These are phyloP conservation scores for Thyridium curvatum DNA, from an alignment of 2,329 filamentous ascomycete genomes.

Conservation along the genomic window DNA sequence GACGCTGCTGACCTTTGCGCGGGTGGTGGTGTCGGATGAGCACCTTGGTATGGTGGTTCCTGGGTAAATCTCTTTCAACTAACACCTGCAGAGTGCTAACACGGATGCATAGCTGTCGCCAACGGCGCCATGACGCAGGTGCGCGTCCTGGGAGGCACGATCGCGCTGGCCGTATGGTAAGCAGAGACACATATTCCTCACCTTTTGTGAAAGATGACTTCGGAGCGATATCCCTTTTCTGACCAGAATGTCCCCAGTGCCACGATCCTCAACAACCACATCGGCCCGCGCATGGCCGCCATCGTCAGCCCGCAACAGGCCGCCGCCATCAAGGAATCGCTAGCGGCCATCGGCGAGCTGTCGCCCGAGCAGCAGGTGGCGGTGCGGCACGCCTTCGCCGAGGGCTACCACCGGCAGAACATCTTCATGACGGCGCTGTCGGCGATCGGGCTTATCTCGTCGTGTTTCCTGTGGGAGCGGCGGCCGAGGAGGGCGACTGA, in stretches of 20 bases:
- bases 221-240: too few relatives aligned
- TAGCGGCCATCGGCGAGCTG: too few relatives aligned
- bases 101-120: slow-evolving; percentile 19
- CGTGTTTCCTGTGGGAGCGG: too few relatives aligned
- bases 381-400: too few relatives aligned
- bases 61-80: slow-evolving; percentile 13
- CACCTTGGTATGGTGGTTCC: slow-evolving; percentile 13
- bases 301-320: not conserved
- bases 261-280: not conserved
- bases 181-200: too few relatives aligned
- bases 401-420: slow-evolving; percentile 8
- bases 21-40: slow-evolving; percentile 18
- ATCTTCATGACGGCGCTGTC: slow-evolving; percentile 10
- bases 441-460: slow-evolving; percentile 3
- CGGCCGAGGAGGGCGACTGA: too few relatives aligned
- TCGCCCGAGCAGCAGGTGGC: too few relatives aligned
- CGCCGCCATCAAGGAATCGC: too few relatives aligned
- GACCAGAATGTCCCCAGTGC: too few relatives aligned
- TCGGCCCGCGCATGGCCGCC: not conserved
- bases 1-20: slow-evolving; percentile 22
- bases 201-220: too few relatives aligned
- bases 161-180: slow-evolving; percentile 27
- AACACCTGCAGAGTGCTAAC: too few relatives aligned
- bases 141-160: slow-evolving; percentile 27
- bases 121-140: slow-evolving; percentile 29